Base-by-base conservation (phyloP, 1,284 basidiomycete species). In the Lentinula novae-zelandiae region DNA sequence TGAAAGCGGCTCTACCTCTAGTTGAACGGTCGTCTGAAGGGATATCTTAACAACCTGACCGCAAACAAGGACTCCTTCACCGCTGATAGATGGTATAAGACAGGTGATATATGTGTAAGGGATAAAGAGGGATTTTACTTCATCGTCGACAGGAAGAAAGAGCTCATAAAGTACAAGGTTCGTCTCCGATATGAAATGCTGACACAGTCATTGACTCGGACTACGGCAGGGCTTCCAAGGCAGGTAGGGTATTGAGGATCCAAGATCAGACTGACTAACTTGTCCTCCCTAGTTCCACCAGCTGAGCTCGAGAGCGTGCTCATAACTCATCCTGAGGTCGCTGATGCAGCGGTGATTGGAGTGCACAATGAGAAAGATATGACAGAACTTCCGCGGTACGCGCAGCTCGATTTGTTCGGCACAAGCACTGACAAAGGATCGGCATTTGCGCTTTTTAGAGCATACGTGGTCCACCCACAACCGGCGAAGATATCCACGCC, bases 141-240 rank as follows among this genome's bases (percentile, higher is more conserved):
- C 53, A 84, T 90, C 56, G 83, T 90, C 1, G 89, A 91, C 67
- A 72, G 89, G 49, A 80, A 84, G 65, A 94, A 94, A 67, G 92
- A 94, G 69, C 73, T 94, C 38, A 91, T 95, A 76, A 93, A 94
- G 71, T 93, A 93, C 73, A 90, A 89, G 76, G 87, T 78, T 40
- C 13, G 72, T 62, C n/a, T 22, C 31, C 27, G 27, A 27, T 27
- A 27, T 27, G 3, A 27, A 27, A 27, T 22, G 10, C 15, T n/a
- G 17, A 9, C 33, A 27, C 33, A 27, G 7, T 55, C 36, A 13
- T 31, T 31, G 20, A 22, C 48, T n/a, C 51, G 17, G 15, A 60
- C 57, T 31, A 34, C 22, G 57, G 3, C 57, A 85, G 81, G 84
- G 84, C 15, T 85, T 84, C 75, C 85, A 87, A 81, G 83, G 83